Evolutionary conservation across 106 monocot species (phyloP).

Genomic region (Dendrobium officinale): DNA sequence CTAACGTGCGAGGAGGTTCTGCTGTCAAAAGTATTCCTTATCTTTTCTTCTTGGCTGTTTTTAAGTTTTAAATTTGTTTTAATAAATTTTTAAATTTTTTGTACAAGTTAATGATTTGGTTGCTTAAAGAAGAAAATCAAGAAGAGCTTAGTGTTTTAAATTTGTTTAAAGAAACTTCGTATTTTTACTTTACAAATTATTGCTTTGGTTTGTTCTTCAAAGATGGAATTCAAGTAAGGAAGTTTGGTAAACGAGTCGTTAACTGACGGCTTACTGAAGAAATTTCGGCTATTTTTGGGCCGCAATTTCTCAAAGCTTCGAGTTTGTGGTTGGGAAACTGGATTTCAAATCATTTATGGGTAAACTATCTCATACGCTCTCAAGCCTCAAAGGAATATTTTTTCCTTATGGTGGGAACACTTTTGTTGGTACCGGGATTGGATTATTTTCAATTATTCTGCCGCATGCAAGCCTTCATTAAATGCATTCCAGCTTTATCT

Average conservation of each 20-base stretch:
- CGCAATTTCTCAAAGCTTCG: not conserved
- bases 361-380: not conserved
- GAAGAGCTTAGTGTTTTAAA: not conserved
- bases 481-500: too few species aligned
- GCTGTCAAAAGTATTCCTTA: constrained; percentile 1
- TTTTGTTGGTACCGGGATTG: not conserved
- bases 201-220: not conserved
- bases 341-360: not conserved
- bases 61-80: not conserved
- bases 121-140: not conserved
- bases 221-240: not conserved
- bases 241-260: not conserved
- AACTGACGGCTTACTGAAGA: not conserved
- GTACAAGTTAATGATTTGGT: not conserved
- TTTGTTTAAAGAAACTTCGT: not conserved
- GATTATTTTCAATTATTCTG: too few species aligned
- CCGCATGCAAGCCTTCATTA: too few species aligned
- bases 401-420: not conserved
- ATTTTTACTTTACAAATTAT: not conserved
- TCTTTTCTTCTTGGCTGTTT: not conserved
- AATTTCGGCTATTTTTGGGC: not conserved
- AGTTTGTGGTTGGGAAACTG: not conserved
- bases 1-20: constrained; percentile 11
- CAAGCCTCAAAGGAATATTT: not conserved
- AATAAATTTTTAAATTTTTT: not conserved